These are phyloP conservation scores for Eutypa lata DNA, from an alignment of 2,329 filamentous ascomycete species.

Conservation along the genomic window DNA sequence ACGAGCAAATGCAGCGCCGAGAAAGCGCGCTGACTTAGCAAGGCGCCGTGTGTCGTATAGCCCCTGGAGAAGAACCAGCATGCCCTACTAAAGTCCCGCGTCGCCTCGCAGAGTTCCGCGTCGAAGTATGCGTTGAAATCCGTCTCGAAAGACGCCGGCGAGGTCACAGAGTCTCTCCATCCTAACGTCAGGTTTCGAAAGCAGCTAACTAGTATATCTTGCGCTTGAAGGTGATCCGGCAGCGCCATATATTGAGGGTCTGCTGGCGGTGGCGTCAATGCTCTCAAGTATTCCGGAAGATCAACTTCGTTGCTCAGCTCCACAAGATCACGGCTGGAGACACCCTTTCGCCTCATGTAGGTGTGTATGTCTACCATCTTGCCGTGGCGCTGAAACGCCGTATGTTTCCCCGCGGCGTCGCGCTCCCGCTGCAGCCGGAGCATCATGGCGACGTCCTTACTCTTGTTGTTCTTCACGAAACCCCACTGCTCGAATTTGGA, in stretches of 20 bases:
- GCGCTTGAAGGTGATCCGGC: constrained; percentile 16
- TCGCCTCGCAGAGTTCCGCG: constrained; percentile 16
- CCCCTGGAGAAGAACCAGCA: constrained; percentile 18
- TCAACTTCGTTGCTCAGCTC: constrained; percentile 5
- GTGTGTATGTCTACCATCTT: constrained; percentile 19
- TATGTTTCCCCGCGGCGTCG: constrained; percentile 19
- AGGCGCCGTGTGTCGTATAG: constrained; percentile 11
- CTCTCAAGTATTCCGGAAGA: constrained; percentile 16
- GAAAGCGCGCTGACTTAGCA: constrained; percentile 15
- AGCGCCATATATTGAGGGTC: constrained; percentile 13
- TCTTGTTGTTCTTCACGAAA: constrained; percentile 22
- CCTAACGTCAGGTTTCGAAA: constrained; percentile 13
- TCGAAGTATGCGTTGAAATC: constrained; percentile 16
- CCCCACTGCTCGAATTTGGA: constrained; percentile 22
- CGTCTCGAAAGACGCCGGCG: constrained; percentile 9
- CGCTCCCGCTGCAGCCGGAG: constrained; percentile 17
- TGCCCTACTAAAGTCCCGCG: constrained; percentile 17
- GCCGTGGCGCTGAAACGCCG: constrained; percentile 20
- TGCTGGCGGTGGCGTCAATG: constrained; percentile 15
- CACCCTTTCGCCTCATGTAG: constrained; percentile 19
- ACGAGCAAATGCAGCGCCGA: constrained; percentile 14
- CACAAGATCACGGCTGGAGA: constrained; percentile 11
- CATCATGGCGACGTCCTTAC: constrained; percentile 21
- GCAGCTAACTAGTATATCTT: constrained; percentile 16
- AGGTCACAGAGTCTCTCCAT: constrained; percentile 11